Evolutionary conservation across 306 rosid species (phyloP).

Genomic region (Spatholobus suberectus): DNA sequence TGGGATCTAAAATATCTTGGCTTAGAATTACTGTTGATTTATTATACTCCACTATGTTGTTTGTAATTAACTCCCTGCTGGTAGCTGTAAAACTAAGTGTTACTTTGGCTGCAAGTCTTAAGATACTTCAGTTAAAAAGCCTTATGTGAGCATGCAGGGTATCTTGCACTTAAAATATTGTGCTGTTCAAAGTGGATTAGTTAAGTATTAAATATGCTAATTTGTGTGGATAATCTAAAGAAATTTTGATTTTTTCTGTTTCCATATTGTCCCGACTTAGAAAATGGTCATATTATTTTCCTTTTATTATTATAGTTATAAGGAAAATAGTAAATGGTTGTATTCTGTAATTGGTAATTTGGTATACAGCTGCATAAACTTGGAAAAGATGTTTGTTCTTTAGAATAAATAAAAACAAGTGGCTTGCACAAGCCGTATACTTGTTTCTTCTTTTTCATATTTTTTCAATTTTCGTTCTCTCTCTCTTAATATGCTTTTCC

Average conservation of each 20-base stretch:
- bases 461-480: background rate
- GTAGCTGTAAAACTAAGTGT: constrained; percentile 25
- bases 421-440: background rate
- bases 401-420: background rate
- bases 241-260: background rate
- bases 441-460: constrained; percentile 3
- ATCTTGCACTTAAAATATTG: background rate
- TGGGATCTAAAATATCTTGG: background rate
- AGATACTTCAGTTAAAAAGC: background rate
- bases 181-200: background rate
- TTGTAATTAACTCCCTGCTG: constrained; percentile 21
- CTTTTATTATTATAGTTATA: background rate
- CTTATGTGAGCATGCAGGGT: constrained; percentile 20
- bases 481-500: background rate
- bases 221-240: constrained; percentile 7
- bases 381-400: background rate
- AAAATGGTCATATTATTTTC: constrained; percentile 1
- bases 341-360: background rate
- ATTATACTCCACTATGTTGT: background rate
- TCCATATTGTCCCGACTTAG: background rate
- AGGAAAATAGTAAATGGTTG: constrained; percentile 5
- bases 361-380: background rate
- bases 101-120: constrained; percentile 21
- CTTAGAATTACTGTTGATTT: background rate
- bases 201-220: constrained; percentile 4